These are phyloP conservation scores for Hawksworthiomyces lignivorus DNA, from an alignment of 2,329 filamentous ascomycete genomes.

Conservation along the genomic window DNA sequence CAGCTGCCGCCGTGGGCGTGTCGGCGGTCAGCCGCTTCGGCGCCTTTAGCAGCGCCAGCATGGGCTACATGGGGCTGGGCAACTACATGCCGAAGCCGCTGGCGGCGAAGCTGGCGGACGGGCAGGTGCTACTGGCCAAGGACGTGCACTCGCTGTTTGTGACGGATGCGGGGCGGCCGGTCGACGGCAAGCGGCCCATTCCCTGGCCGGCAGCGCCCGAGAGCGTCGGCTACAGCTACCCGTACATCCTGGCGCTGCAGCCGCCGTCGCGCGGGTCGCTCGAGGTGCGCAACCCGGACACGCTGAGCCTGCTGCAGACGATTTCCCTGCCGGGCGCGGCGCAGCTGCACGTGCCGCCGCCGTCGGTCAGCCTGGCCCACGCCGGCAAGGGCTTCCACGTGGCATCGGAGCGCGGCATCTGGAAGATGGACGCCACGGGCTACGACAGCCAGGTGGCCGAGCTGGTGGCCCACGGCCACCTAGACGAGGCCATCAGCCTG, in stretches of 20 bases:
- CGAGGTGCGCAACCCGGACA: slow-evolving; percentile 89
- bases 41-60: slow-evolving; percentile 69
- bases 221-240: slow-evolving; percentile 91
- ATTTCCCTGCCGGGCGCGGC: slow-evolving; percentile 75
- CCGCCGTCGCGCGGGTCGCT: slow-evolving; percentile 66
- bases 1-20: slow-evolving; percentile 32
- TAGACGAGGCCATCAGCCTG: slow-evolving; percentile 89
- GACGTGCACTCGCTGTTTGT: slow-evolving; percentile 95
- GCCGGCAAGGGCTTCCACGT: slow-evolving; percentile 94
- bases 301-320: slow-evolving; percentile 79
- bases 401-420: slow-evolving; percentile 81
- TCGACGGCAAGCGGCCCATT: slow-evolving; percentile 74
- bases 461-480: slow-evolving; percentile 62
- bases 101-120: slow-evolving; percentile 71
- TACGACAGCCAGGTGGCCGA: slow-evolving; percentile 87
- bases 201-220: slow-evolving; percentile 86
- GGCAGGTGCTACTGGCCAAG: slow-evolving; percentile 87
- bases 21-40: slow-evolving; percentile 64
- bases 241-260: slow-evolving; percentile 84
- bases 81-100: slow-evolving; percentile 88
- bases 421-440: slow-evolving; percentile 90
- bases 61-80: slow-evolving; percentile 95
- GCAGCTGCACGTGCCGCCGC: slow-evolving; percentile 83
- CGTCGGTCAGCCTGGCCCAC: slow-evolving; percentile 88
- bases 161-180: slow-evolving; percentile 68